Base-by-base conservation (phyloP, 2,329 filamentous ascomycete species). In the Scleromitrula shiraiana region DNA sequence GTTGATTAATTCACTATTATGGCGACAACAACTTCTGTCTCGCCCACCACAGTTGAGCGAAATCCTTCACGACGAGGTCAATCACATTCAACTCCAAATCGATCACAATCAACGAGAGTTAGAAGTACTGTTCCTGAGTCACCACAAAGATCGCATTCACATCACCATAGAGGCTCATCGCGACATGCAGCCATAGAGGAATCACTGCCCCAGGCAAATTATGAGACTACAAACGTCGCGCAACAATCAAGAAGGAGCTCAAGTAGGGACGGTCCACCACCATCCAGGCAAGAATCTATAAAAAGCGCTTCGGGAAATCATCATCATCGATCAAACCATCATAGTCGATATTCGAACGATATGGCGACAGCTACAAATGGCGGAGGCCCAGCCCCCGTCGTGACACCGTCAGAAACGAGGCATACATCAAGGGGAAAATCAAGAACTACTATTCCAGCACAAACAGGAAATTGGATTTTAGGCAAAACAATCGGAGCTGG, bases 401-500 rank as follows among this genome's bases (percentile, higher is more conserved):
- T 77, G 44, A 59, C 66, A 53, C 70, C 74, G 50, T 68, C 65
- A 55, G 74, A 77, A 53, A 66, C 69, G 39, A 74, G 76, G 59
- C 56, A 59, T 41, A 64, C 70, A 37, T 65, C 38, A 29, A 73
- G 74, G 57, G 70, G 73, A 51, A 76, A 76, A 57, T 75, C 78
- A 46, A 75, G 80, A 60, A 96, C 91, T 10, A 91, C 87, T 33
- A 95, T 98, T 64, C 87, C 86, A 43, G 89, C 90, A 3, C 82
- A 85, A 39, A 89, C 90, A 10, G 93, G 93, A 50, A 88, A 90
- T 72, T 98, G 91, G 89, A 82, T 89, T 48, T 74, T 98, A 44
- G 91, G 91, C 51, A 97, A 97, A 74, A 97, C 93, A 3, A 93
- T 98, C 61, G 93, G 93, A 51, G 89, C 90, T 45, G 93, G 93